A percentile compares a stretch with the other conserved stretches of the same genome.
These are phyloP conservation scores for Xylaria arbuscula DNA, from an alignment of 2,329 filamentous ascomycete genomes.

Conservation along the genomic window DNA sequence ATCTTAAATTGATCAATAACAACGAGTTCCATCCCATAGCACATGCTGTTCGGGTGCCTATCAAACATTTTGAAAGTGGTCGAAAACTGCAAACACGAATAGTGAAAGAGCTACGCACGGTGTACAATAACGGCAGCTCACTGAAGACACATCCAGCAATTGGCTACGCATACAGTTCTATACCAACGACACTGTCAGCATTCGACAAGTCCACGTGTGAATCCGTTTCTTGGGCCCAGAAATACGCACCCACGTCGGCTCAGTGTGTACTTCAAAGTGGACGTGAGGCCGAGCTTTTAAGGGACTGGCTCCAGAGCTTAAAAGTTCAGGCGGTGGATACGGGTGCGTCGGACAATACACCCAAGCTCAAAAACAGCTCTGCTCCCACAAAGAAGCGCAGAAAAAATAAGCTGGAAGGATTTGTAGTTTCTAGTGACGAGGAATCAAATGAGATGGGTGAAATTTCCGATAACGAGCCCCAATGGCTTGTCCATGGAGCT, in stretches of 20 bases:
- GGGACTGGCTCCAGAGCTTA: constrained; percentile 82
- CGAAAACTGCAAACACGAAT: constrained; percentile 63
- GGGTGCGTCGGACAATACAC: constrained; percentile 55
- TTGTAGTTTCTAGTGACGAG: constrained; percentile 82
- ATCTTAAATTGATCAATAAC: constrained; percentile 51
- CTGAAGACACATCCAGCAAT: constrained; percentile 67
- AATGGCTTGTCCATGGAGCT: constrained; percentile 54
- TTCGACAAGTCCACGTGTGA: constrained; percentile 86
- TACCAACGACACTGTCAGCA: constrained; percentile 74
- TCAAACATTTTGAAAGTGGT: constrained; percentile 68
- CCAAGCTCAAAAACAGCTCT: constrained; percentile 48
- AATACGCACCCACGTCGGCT: constrained; percentile 80
- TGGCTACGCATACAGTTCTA: constrained; percentile 65
- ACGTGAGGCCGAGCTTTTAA: constrained; percentile 75
- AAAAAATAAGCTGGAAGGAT: constrained; percentile 80
- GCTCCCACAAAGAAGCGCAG: constrained; percentile 71
- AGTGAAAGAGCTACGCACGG: constrained; percentile 57
- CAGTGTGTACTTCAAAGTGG: constrained; percentile 80
- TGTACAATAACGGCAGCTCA: constrained; percentile 25
- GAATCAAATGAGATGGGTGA: constrained; percentile 77
- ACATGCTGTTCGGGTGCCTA: constrained; percentile 64
- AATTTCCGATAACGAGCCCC: constrained; percentile 69
- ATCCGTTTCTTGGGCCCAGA: constrained; percentile 78
- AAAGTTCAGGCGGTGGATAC: constrained; percentile 81
- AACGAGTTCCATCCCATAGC: constrained; percentile 60